Evolutionary conservation across 192 early-diverging fungal genomes (phyloP).

Genomic region (Rhizophagus sp.): DNA sequence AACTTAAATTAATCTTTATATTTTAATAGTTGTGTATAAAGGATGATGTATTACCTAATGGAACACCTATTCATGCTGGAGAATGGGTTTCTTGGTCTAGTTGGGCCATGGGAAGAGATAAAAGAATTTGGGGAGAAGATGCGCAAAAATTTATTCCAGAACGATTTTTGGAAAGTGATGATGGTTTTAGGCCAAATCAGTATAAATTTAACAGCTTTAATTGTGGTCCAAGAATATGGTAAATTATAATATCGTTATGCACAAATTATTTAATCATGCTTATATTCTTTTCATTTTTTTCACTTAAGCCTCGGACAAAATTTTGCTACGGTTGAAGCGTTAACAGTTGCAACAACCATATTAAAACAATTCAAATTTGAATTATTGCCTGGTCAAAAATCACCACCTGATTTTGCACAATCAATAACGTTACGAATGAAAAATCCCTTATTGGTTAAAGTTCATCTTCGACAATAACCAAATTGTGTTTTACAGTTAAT

Average conservation of each 20-base stretch:
- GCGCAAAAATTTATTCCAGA: slow-evolving; percentile 64
- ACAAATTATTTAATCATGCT: no score
- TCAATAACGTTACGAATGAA: slow-evolving; percentile 46
- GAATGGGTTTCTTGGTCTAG: slow-evolving; percentile 51
- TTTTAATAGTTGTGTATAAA: slow-evolving; percentile 26
- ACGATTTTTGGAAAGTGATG: slow-evolving; percentile 56
- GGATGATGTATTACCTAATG: slow-evolving; percentile 67
- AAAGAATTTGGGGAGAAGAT: slow-evolving; percentile 64
- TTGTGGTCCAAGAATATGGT: slow-evolving; percentile 54
- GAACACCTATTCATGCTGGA: slow-evolving; percentile 52
- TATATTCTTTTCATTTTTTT: neutral
- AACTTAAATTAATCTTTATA: neutral
- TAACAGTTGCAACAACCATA: slow-evolving; percentile 37
- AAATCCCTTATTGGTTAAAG: slow-evolving; percentile 39
- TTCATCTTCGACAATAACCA: neutral
- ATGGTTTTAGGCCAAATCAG: slow-evolving; percentile 34
- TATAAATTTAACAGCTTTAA: slow-evolving; percentile 61
- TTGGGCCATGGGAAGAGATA: slow-evolving; percentile 54
- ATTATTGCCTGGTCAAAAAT: slow-evolving; percentile 37
- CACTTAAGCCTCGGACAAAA: slow-evolving; percentile 38
- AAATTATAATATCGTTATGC: neutral
- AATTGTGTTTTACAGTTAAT: no score
- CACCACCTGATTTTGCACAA: slow-evolving; percentile 21
- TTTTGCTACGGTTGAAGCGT: slow-evolving; percentile 43
- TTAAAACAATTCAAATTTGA: slow-evolving; percentile 41